A percentile compares a stretch with the other conserved stretches of the same genome.
Evolutionary conservation across 306 rosid genomes (phyloP).

Genomic region (Astragalus glycyphyllos): DNA sequence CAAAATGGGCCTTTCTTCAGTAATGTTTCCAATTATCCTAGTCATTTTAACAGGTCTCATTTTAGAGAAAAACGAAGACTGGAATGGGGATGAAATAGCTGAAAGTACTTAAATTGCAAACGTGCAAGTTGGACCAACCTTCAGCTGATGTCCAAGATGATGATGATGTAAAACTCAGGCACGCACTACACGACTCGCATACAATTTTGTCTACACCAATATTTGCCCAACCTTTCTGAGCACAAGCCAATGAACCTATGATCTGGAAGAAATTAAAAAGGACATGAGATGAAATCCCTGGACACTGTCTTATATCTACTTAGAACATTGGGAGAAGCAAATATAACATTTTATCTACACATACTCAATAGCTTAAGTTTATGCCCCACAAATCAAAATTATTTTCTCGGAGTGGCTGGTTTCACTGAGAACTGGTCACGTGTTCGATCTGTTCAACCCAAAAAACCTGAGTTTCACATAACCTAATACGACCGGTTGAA

Average conservation of each 20-base stretch:
- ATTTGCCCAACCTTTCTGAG: slow-evolving; percentile 93
- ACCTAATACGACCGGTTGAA: too few relatives aligned
- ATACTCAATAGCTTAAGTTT: slow-evolving; percentile 20
- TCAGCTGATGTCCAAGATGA: slow-evolving; percentile 74
- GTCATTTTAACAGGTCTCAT: slow-evolving; percentile 30
- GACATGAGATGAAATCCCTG: slow-evolving; percentile 35
- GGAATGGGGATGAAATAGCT: slow-evolving; percentile 30
- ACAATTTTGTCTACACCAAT: slow-evolving; percentile 83
- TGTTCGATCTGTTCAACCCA: too few relatives aligned
- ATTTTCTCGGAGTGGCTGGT: neutral
- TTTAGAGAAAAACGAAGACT: slow-evolving; percentile 27
- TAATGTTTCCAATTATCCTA: slow-evolving; percentile 22
- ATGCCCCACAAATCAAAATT: slow-evolving; percentile 12
- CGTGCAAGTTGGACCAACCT: slow-evolving; percentile 65
- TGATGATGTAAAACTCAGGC: slow-evolving; percentile 59
- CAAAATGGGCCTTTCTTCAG: slow-evolving; percentile 4
- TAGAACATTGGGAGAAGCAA: slow-evolving; percentile 28
- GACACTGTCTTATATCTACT: slow-evolving; percentile 40
- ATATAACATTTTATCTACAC: slow-evolving; percentile 18
- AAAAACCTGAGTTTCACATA: too few relatives aligned
- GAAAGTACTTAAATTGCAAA: slow-evolving; percentile 30
- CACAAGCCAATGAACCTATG: slow-evolving; percentile 80
- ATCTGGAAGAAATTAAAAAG: slow-evolving; percentile 58
- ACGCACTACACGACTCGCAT: slow-evolving; percentile 83
- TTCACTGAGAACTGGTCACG: too few relatives aligned